Conservation (phyloP, 768 basidiomycete species). For the Xerocomus potaroensis region DNA sequence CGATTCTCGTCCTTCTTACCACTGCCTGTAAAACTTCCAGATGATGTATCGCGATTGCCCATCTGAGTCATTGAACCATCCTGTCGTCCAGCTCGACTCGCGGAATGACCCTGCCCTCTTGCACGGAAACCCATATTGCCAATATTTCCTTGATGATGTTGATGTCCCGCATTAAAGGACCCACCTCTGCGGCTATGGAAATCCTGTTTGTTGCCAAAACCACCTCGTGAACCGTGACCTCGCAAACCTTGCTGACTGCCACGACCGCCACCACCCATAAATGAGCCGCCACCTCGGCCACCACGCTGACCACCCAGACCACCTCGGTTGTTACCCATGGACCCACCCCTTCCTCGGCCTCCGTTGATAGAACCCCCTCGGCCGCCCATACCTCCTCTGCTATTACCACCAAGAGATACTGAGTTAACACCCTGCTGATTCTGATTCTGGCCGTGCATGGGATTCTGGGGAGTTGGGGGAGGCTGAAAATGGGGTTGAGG, state of each 20-base stretch:
- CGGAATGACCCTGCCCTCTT: conserved; percentile 55
- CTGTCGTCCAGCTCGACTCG: conserved; percentile 37
- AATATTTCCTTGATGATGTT: conserved; percentile 32
- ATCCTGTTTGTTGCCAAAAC: conserved; percentile 59
- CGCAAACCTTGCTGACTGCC: conserved; percentile 51
- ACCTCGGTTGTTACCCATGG: conserved; percentile 42
- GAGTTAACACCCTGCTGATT: conserved; percentile 44
- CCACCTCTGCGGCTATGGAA: conserved; percentile 63
- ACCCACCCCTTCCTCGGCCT: conserved; percentile 44
- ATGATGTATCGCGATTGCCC: conserved; percentile 47
- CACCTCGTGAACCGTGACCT: conserved; percentile 61
- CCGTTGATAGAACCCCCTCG: conserved; percentile 36
- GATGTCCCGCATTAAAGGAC: conserved; percentile 52
- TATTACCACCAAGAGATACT: conserved; percentile 37
- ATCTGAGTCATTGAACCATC: conserved; percentile 33
- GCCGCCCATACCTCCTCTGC: conserved; percentile 44
- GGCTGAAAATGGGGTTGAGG: conserved; percentile 59
- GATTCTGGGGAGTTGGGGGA: conserved; percentile 25
- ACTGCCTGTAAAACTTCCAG: conserved; percentile 41
- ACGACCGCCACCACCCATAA: conserved; percentile 36
- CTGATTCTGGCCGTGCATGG: conserved; percentile 30
- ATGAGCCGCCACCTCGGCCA: conserved; percentile 35
- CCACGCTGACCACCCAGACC: conserved; percentile 41
- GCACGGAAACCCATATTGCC: conserved; percentile 50
- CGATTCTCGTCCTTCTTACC: conserved; percentile 87